These are phyloP conservation scores for Exophiala sideris DNA, from an alignment of 2,329 filamentous ascomycete genomes.

Conservation along the genomic window DNA sequence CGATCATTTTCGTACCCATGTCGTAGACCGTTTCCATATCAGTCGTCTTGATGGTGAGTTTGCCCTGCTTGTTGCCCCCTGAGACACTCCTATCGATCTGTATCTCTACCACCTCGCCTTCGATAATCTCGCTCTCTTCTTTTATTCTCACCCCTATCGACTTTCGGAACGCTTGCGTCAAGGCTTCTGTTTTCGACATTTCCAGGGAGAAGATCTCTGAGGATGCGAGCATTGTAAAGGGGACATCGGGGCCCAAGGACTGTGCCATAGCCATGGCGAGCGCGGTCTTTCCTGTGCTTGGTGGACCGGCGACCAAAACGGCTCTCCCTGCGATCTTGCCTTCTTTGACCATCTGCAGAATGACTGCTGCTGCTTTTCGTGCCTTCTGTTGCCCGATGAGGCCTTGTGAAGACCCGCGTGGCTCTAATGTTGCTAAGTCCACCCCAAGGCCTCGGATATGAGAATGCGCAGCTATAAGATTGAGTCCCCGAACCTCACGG, in stretches of 20 bases:
- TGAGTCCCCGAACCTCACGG: conserved; percentile 93
- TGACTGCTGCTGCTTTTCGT: conserved; percentile 90
- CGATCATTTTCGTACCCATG: conserved; percentile 99
- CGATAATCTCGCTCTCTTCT: conserved; percentile 98
- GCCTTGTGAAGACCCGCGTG: conserved; percentile 79
- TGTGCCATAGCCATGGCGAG: conserved; percentile 99
- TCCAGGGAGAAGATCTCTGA: conserved; percentile 98
- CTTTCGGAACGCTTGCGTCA: conserved; percentile 98
- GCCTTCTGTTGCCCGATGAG: conserved; percentile 96
- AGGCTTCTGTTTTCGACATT: conserved; percentile 98
- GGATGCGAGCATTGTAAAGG: conserved; percentile 91
- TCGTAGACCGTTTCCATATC: conserved; percentile 99
- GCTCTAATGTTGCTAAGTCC: conserved; percentile 85
- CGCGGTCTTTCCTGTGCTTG: conserved; percentile 95
- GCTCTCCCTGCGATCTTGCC: conserved; percentile 96
- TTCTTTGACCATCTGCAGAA: conserved; percentile 98
- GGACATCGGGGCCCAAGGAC: conserved; percentile 87
- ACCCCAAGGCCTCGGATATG: conserved; percentile 96
- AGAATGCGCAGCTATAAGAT: conserved; percentile 96
- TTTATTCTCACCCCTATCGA: conserved; percentile 98
- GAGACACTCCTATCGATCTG: conserved; percentile 97
- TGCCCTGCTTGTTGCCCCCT: conserved; percentile 96
- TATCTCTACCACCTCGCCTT: conserved; percentile 98
- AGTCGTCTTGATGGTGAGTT: conserved; percentile 98
- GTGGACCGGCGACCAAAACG: conserved; percentile 89